These are phyloP conservation scores for Neofusicoccum kwambonambiense DNA, from an alignment of 2,329 filamentous ascomycete species.

Conservation along the genomic window DNA sequence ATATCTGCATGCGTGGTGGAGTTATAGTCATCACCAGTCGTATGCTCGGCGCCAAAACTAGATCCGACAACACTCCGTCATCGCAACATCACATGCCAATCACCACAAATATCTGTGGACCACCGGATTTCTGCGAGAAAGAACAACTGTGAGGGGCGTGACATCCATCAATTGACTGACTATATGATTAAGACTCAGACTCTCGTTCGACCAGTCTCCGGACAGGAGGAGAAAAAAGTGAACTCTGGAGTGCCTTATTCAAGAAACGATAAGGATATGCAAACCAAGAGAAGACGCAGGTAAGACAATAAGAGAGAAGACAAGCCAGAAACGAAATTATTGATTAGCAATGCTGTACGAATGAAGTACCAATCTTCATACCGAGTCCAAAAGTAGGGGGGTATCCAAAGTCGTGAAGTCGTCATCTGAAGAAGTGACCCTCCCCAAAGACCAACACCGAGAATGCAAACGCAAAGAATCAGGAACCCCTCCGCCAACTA, in stretches of 20 bases:
- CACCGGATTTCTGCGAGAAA: too few species aligned
- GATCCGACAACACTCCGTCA: background rate
- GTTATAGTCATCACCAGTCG: background rate
- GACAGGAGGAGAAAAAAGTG: background rate
- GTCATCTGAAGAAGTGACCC: constrained; percentile 9
- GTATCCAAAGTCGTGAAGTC: constrained; percentile 16
- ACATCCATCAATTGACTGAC: too few species aligned
- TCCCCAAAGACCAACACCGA: constrained; percentile 1
- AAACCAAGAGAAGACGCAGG: background rate
- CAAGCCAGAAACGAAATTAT: background rate
- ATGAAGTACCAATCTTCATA: background rate
- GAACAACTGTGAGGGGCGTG: too few species aligned
- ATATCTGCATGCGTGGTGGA: background rate
- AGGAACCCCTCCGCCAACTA: background rate
- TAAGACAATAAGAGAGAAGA: background rate
- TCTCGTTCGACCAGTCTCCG: background rate
- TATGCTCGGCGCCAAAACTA: constrained; percentile 2
- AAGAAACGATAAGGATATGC: background rate
- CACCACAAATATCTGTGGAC: background rate
- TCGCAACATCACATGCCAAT: background rate
- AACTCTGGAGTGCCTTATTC: too few species aligned
- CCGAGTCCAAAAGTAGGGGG: background rate
- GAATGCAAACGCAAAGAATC: background rate
- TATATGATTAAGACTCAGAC: too few species aligned
- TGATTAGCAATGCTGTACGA: background rate